These are phyloP conservation scores for Vicia faba DNA, from an alignment of 306 rosid genomes.

Conservation along the genomic window DNA sequence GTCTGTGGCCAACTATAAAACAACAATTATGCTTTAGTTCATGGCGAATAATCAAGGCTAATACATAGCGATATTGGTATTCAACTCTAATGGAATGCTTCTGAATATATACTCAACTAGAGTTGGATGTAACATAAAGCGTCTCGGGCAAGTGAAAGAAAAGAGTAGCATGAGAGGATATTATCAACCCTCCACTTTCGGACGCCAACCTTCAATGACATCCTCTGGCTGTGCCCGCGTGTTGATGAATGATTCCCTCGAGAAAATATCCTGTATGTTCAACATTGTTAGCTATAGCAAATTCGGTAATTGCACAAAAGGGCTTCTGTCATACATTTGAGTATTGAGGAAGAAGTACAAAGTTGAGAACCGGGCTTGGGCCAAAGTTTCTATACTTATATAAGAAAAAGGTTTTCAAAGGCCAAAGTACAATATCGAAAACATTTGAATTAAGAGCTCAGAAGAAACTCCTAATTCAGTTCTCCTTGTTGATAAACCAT, in stretches of 20 bases:
- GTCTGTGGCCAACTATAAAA: slow-evolving; percentile 27
- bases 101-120: slow-evolving; percentile 18
- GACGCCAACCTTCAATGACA: slow-evolving; percentile 94
- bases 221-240: slow-evolving; percentile 77
- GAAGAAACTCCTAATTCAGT: slow-evolving; percentile 3
- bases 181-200: slow-evolving; percentile 76
- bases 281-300: slow-evolving; percentile 32
- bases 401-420: neutral
- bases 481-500: neutral
- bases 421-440: slow-evolving; percentile 6
- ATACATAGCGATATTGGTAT: slow-evolving; percentile 23
- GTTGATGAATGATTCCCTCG: slow-evolving; percentile 73
- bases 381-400: neutral
- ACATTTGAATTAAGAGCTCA: slow-evolving; percentile 1
- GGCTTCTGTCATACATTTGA: neutral
- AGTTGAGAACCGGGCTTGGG: neutral
- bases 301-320: neutral
- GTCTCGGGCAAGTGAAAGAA: slow-evolving; percentile 17
- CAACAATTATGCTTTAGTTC: slow-evolving; percentile 1
- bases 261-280: slow-evolving; percentile 66
- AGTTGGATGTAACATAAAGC: slow-evolving; percentile 6
- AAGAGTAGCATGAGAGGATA: slow-evolving; percentile 3
- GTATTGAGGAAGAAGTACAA: neutral
- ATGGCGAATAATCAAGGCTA: no score
- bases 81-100: slow-evolving; percentile 15